These are phyloP conservation scores for Lycium ferocissimum DNA, from an alignment of 257 asterid species.

Conservation along the genomic window DNA sequence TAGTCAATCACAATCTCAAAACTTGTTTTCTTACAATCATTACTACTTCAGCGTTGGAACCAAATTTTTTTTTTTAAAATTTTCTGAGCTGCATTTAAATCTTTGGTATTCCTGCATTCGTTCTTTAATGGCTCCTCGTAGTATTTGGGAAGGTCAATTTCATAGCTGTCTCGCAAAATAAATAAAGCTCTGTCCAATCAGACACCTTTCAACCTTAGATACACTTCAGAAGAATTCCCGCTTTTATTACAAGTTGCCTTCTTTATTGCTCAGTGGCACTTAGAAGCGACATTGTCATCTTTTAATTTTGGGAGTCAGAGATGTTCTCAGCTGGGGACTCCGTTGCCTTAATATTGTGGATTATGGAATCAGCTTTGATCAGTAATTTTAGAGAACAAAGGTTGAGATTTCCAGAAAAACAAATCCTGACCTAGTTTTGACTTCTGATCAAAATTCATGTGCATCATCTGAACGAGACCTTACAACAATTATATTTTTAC, in stretches of 20 bases:
- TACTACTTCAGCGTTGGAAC: neutral
- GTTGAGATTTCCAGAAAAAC: slow-evolving; percentile 3
- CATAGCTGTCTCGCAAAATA: neutral
- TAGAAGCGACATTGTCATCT: neutral
- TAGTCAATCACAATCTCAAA: neutral
- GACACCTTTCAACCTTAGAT: neutral
- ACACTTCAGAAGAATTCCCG: neutral
- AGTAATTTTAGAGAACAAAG: neutral
- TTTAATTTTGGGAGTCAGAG: slow-evolving; percentile 9
- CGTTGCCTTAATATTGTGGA: neutral
- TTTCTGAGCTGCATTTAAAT: slow-evolving; percentile 9
- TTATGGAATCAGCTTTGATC: slow-evolving; percentile 8
- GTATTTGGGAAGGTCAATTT: neutral
- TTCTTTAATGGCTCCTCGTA: slow-evolving; percentile 13
- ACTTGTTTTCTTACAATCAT: neutral
- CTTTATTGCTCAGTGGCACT: neutral
- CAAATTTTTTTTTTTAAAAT: neutral
- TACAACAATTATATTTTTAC: neutral
- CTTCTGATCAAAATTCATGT: neutral
- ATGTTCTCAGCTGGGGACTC: slow-evolving; percentile 1
- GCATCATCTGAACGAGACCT: neutral
- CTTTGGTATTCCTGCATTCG: neutral
- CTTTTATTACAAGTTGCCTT: neutral
- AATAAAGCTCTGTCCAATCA: neutral
- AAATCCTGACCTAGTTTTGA: neutral